Base-by-base conservation (phyloP, 139 green algal species). In the Chlorella vulgaris region DNA sequence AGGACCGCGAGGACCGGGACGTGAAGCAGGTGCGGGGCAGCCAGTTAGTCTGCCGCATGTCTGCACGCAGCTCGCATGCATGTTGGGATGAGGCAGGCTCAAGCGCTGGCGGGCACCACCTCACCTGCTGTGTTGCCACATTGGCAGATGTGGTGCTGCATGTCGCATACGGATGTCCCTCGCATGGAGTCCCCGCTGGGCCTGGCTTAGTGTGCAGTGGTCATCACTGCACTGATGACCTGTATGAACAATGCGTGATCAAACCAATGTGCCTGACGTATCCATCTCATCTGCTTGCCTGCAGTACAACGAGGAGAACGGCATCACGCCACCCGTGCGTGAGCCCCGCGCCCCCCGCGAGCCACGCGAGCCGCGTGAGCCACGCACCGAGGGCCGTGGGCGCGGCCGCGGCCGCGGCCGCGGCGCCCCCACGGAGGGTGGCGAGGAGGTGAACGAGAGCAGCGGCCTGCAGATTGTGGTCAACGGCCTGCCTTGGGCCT, bases 1-100 rank as follows among this genome's bases (percentile, higher is more conserved):
- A 98, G 85, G 95, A 98, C 87, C 85, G 95, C 38, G 95, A 98
- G 89, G 95, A 98, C 86, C 88, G 95, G 42, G 95, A 98, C 78
- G 89, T 98, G 19, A 96, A 97, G 93, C 89, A 79, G 73, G 73
- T 69, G 53, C 3, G 40, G 0, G 36, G 36, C 19, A 21, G 31
- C 66, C 62, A 69, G 1, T n/a, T 5, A 42, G 31, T n/a, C 2
- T n/a, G 0, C 1, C 2, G 22, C 31, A 69, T n/a, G 31, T 5
- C 29, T 39, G 31, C 10, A 39, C n/a, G 62, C 29, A 26, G 62
- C 62, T 43, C 18, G 6, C 5, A n/a, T n/a, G n/a, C n/a, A n/a
- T n/a, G n/a, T n/a, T n/a, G n/a, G n/a, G n/a, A n/a, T n/a, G n/a
- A n/a, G n/a, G n/a, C n/a, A n/a, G n/a, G n/a, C n/a, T n/a, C n/a